Conservation (phyloP, 495 filamentous ascomycete species). For the Jackrogersella multiformis region DNA sequence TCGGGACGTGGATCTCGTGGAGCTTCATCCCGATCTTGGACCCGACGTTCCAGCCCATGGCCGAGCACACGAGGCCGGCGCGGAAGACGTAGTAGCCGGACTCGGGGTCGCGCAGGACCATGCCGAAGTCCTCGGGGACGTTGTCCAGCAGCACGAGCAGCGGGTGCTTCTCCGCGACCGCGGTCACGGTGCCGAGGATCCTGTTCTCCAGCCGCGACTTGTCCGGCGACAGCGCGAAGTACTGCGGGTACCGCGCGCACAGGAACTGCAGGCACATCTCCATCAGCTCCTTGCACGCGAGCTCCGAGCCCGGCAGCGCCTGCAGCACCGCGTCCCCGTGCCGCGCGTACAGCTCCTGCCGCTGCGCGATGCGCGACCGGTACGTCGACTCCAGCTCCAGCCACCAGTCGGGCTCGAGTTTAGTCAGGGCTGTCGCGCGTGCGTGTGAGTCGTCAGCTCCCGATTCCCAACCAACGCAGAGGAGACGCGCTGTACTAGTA, state of each 20-base stretch:
- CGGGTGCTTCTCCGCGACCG: slow-evolving; percentile 70
- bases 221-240: slow-evolving; percentile 72
- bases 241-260: slow-evolving; percentile 79
- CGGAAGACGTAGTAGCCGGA: slow-evolving; percentile 80
- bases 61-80: slow-evolving; percentile 81
- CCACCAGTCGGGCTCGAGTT: slow-evolving; percentile 89
- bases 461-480: slow-evolving; percentile 19
- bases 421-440: slow-evolving; percentile 83
- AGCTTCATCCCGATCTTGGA: slow-evolving; percentile 79
- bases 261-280: slow-evolving; percentile 87
- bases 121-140: slow-evolving; percentile 87
- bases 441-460: neutral
- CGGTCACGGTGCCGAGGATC: slow-evolving; percentile 72
- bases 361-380: slow-evolving; percentile 71
- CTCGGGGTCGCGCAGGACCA: slow-evolving; percentile 76
- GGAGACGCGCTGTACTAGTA: slow-evolving; percentile 7
- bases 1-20: slow-evolving; percentile 76
- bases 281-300: slow-evolving; percentile 90
- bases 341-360: slow-evolving; percentile 71
- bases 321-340: slow-evolving; percentile 73
- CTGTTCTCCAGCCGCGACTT: slow-evolving; percentile 72
- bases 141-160: slow-evolving; percentile 81
- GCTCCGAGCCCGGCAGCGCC: slow-evolving; percentile 77
- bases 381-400: slow-evolving; percentile 88
- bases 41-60: slow-evolving; percentile 81